phyloP scores from a whole-genome alignment of 2,329 filamentous ascomycete genomes.

The Domatiomyces globalis region DNA sequence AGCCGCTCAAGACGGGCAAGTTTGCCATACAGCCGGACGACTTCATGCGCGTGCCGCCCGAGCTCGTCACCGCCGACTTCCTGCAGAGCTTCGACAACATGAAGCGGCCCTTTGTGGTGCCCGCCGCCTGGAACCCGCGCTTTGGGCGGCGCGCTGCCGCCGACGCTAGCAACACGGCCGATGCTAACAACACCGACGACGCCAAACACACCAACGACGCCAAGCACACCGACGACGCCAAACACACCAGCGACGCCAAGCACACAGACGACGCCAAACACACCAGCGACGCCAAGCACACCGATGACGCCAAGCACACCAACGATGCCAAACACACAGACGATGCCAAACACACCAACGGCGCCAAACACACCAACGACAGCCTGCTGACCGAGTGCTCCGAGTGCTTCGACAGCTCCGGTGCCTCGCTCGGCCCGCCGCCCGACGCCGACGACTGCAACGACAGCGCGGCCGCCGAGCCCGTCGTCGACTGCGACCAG shows the following conservation, averaged over 20 bases:
- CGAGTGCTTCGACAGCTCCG: slow-evolving; percentile 4
- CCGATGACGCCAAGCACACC: too few relatives aligned
- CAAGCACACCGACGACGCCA: neutral
- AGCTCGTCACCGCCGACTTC: slow-evolving; percentile 48
- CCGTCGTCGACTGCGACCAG: slow-evolving; percentile 46
- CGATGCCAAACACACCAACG: too few relatives aligned
- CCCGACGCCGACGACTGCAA: slow-evolving; percentile 5
- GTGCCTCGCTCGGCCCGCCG: neutral
- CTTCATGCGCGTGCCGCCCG: slow-evolving; percentile 50
- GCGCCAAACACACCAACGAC: too few relatives aligned
- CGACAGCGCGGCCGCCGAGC: slow-evolving; percentile 17
- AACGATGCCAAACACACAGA: too few relatives aligned
- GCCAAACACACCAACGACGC: too few relatives aligned
- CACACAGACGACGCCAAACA: too few relatives aligned
- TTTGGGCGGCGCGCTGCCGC: slow-evolving; percentile 16
- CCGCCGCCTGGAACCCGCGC: slow-evolving; percentile 45
- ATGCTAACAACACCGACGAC: too few relatives aligned
- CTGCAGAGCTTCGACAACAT: slow-evolving; percentile 50
- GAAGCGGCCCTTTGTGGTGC: slow-evolving; percentile 53
- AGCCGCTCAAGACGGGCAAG: slow-evolving; percentile 51
- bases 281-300: too few relatives aligned
- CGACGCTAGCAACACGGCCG: neutral
- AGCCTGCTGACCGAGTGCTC: neutral
- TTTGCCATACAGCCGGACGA: slow-evolving; percentile 47
- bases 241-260: neutral